Conservation (phyloP, 495 filamentous ascomycete species). For the Aspergillus baeticus region DNA sequence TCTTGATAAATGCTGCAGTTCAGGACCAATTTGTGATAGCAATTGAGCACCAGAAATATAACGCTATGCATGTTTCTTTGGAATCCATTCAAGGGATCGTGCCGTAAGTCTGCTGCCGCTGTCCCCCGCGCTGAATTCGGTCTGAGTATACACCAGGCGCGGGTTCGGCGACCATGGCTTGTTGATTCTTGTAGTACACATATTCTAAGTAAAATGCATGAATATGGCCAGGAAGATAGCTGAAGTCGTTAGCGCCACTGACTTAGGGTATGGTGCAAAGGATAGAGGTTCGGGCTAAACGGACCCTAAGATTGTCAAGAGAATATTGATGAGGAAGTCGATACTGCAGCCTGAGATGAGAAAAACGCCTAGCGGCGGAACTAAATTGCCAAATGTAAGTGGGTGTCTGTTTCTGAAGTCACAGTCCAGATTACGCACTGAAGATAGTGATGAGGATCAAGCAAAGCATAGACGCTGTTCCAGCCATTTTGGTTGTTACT, state of each 20-base stretch:
- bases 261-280: neutral
- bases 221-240: conserved; percentile 76
- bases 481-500: conserved; percentile 25
- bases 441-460: conserved; percentile 60
- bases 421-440: conserved; percentile 35
- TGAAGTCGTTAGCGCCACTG: conserved; percentile 21
- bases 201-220: conserved; percentile 93
- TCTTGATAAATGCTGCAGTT: no score
- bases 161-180: conserved; percentile 46
- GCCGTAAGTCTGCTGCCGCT: conserved; percentile 47
- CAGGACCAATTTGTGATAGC: no score
- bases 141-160: conserved; percentile 81
- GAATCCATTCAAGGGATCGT: conserved; percentile 33
- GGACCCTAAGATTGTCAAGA: conserved; percentile 60
- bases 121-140: conserved; percentile 70
- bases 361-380: conserved; percentile 64
- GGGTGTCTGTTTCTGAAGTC: neutral
- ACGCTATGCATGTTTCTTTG: no score
- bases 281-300: conserved; percentile 15
- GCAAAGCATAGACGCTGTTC: conserved; percentile 38
- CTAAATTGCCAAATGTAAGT: conserved; percentile 27
- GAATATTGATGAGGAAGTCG: conserved; percentile 66
- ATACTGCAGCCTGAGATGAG: conserved; percentile 60
- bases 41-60: no score
- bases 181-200: conserved; percentile 74